A percentile compares a stretch with the other conserved stretches of the same genome.
These are phyloP conservation scores for Echium plantagineum DNA, from an alignment of 257 asterid species.

Conservation along the genomic window DNA sequence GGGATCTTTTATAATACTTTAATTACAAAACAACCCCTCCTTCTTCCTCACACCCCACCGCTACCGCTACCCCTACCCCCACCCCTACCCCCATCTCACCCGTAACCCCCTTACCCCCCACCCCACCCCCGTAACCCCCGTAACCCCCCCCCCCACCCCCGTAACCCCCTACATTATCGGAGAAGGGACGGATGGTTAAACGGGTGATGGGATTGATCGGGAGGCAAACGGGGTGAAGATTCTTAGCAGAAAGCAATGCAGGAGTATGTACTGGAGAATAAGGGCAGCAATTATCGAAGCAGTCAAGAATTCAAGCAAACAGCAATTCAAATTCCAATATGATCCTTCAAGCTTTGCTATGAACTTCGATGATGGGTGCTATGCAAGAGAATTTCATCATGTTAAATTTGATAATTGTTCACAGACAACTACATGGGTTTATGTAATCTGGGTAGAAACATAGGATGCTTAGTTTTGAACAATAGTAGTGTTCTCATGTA, in stretches of 20 bases:
- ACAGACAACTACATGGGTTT: slow-evolving; percentile 28
- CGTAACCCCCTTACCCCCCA: too few relatives aligned
- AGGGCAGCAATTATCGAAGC: slow-evolving; percentile 43
- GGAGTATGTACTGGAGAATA: slow-evolving; percentile 30
- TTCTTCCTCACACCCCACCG: too few relatives aligned
- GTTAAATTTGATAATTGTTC: slow-evolving; percentile 8
- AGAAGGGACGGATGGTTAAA: background rate
- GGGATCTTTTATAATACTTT: too few relatives aligned
- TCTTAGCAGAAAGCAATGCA: slow-evolving; percentile 31
- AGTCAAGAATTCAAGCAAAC: slow-evolving; percentile 18
- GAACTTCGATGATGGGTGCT: slow-evolving; percentile 52
- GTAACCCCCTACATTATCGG: too few relatives aligned
- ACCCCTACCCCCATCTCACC: too few relatives aligned
- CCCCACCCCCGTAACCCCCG: too few relatives aligned
- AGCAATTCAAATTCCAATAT: slow-evolving; percentile 36
- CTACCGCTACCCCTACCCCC: too few relatives aligned
- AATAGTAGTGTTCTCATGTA: too few relatives aligned
- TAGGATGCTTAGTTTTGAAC: background rate
- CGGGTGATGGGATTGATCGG: slow-evolving; percentile 22
- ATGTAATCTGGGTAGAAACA: slow-evolving; percentile 25
- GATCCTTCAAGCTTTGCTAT: slow-evolving; percentile 68
- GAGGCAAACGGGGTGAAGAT: slow-evolving; percentile 23
- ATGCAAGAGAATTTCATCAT: slow-evolving; percentile 6
- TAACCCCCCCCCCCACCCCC: too few relatives aligned
- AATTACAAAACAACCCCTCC: too few relatives aligned